Conservation (phyloP, 164 flowering plant genomes). For the Nymphaea thermarum region DNA sequence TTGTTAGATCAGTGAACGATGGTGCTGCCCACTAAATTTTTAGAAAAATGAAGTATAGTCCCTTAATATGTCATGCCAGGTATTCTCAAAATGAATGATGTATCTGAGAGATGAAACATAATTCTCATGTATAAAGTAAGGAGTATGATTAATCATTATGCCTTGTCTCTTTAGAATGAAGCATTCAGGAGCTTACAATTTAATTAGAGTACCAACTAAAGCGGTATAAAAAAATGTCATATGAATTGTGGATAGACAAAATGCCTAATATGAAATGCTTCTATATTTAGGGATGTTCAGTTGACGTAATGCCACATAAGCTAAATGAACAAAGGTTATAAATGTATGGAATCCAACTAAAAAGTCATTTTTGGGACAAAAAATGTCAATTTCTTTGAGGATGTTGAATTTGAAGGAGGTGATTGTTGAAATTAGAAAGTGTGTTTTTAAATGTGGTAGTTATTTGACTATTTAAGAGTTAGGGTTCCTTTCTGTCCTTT, state of each 20-base stretch:
- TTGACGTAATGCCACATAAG: not conserved
- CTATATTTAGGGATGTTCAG: not conserved
- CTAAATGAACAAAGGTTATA: conserved; percentile 1
- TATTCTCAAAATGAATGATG: not conserved
- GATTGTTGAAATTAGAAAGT: no score
- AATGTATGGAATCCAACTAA: not conserved
- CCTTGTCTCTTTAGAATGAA: not conserved
- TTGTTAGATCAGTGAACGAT: not conserved
- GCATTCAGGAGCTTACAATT: not conserved
- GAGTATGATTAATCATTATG: not conserved
- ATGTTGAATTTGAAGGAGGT: not conserved
- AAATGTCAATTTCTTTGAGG: not conserved
- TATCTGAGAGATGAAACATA: not conserved
- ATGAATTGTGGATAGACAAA: not conserved
- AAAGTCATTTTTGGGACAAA: not conserved
- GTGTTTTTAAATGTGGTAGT: no score
- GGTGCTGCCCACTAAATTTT: not conserved
- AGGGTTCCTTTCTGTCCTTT: no score
- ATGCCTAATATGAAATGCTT: conserved; percentile 2
- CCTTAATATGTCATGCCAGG: not conserved
- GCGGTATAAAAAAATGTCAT: conserved; percentile 4
- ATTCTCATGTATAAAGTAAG: conserved; percentile 1
- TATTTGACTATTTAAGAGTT: no score
- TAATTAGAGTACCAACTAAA: conserved; percentile 4
- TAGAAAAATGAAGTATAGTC: not conserved